Base-by-base conservation (phyloP, 768 basidiomycete species). In the Suillus americanus region DNA sequence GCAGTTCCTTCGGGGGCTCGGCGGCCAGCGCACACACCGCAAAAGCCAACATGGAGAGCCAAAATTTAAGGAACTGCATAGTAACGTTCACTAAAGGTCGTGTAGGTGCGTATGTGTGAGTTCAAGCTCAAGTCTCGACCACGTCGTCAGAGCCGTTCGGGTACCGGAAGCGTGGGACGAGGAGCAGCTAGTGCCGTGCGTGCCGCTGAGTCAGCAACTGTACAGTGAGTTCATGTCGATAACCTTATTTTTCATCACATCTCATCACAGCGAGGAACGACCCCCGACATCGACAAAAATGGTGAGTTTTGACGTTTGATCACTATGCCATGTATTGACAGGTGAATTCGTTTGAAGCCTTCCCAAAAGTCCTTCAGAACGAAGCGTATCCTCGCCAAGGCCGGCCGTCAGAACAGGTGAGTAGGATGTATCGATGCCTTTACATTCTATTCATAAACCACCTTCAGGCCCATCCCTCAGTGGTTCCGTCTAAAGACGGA, bases 401-500 rank as follows among this genome's bases (percentile, higher is more conserved):
- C 94, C 66, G 79, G 84, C 66, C 89, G 94, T 74, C 95, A 97
- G 86, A 99, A 99, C 85, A 88, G 97, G 92, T 95, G 73, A 71
- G 86, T 5, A 10, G 18, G 35, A 10, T 40, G 50, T 9, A 4
- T 51, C 3, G 38, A 28, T n/a, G 20, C 30, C 46, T 41, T 8
- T 35, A n/a, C 41, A 55, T 16, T 25, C 28, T 8, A 45, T 12
- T 70, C 16, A 62, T 38, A 16, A n/a, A 25, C 18, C 56, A 41
- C 57, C 46, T 43, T 61, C 62, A 95, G 93, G 77, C 97, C 97
- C 67, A 98, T 99, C 67, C 97, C 97, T 69, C 97, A 98, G 76
- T 99, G 97, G 97, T 98, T 97, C 89, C 94, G 95, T 70, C 83
- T 96, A 67, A 98, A 97, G 86, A 87, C 92, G 73, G 97, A 95